These are phyloP conservation scores for Basipetospora chlamydospora DNA, from an alignment of 2,329 filamentous ascomycete genomes.

Conservation along the genomic window DNA sequence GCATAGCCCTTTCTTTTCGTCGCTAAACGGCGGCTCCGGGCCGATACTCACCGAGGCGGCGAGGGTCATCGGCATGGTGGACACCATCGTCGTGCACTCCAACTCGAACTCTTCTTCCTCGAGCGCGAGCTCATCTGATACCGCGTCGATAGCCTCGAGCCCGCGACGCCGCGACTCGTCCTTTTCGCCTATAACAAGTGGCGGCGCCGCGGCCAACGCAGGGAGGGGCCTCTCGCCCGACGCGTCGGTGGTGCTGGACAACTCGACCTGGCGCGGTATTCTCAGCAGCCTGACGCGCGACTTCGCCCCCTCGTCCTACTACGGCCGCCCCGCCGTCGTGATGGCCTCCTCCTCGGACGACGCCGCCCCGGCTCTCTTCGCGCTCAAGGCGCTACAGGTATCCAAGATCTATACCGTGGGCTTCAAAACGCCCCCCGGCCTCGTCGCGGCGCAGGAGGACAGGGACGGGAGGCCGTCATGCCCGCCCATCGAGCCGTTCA, in stretches of 20 bases:
- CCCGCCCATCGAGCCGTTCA: constrained; percentile 60
- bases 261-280: constrained; percentile 76
- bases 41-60: constrained; percentile 60
- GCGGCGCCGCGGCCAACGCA: not conserved
- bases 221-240: constrained; percentile 27
- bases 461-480: too few relatives aligned
- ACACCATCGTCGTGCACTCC: constrained; percentile 57
- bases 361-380: constrained; percentile 66
- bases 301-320: constrained; percentile 70
- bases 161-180: constrained; percentile 17
- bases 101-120: constrained; percentile 17
- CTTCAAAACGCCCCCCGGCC: constrained; percentile 48
- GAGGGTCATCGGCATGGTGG: constrained; percentile 63
- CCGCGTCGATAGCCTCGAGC: constrained; percentile 33
- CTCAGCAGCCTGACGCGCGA: constrained; percentile 68
- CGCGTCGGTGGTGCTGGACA: constrained; percentile 57
- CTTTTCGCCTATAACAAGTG: constrained; percentile 1
- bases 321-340: constrained; percentile 59
- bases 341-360: constrained; percentile 60
- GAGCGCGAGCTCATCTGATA: constrained; percentile 26
- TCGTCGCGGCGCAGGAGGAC: constrained; percentile 49
- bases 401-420: constrained; percentile 75
- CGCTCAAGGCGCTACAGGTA: constrained; percentile 59
- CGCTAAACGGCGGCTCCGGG: constrained; percentile 33
- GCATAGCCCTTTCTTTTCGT: constrained; percentile 33